Percentiles rank a stretch among this genome's conserved stretches.
phyloP scores from a whole-genome alignment of 1,284 basidiomycete genomes.

The Boletus holoroseus region DNA sequence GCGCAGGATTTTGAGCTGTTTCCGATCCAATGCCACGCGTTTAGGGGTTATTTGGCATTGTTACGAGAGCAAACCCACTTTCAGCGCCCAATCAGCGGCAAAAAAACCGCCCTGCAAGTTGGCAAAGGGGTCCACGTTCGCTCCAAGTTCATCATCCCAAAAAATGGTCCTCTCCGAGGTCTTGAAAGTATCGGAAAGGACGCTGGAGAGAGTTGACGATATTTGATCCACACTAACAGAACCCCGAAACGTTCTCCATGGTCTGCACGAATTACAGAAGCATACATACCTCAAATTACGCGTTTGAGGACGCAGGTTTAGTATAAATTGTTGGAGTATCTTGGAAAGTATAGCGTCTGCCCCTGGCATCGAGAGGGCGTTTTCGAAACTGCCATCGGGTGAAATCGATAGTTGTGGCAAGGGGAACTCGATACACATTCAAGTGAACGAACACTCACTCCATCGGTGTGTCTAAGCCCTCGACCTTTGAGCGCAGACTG shows the following conservation, averaged over 20 bases:
- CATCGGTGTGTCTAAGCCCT: conserved; percentile 70
- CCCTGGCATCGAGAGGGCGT: conserved; percentile 62
- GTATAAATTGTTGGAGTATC: conserved; percentile 66
- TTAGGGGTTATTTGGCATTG: conserved; percentile 28
- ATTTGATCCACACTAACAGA: conserved; percentile 65
- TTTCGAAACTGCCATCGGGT: conserved; percentile 57
- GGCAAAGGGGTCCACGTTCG: conserved; percentile 68
- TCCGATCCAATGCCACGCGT: conserved; percentile 28
- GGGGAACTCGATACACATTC: conserved; percentile 7
- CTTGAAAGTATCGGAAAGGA: conserved; percentile 68
- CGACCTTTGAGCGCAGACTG: conserved; percentile 61
- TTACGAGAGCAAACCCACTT: conserved; percentile 46
- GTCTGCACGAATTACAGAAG: conserved; percentile 24
- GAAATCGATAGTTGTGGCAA: conserved; percentile 32
- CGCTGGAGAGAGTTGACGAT: conserved; percentile 58
- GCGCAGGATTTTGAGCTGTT: conserved; percentile 70
- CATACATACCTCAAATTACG: conserved; percentile 71
- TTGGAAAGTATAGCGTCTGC: conserved; percentile 64
- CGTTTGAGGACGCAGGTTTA: conserved; percentile 75
- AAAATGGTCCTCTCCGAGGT: conserved; percentile 66
- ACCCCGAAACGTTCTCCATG: conserved; percentile 31
- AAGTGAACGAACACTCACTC: conserved; percentile 52
- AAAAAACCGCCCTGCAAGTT: conserved; percentile 63
- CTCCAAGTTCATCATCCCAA: conserved; percentile 62
- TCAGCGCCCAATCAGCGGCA: conserved; percentile 67